phyloP scores from a whole-genome alignment of 1,139 yeast genomes.

The Pichia inconspicua region DNA sequence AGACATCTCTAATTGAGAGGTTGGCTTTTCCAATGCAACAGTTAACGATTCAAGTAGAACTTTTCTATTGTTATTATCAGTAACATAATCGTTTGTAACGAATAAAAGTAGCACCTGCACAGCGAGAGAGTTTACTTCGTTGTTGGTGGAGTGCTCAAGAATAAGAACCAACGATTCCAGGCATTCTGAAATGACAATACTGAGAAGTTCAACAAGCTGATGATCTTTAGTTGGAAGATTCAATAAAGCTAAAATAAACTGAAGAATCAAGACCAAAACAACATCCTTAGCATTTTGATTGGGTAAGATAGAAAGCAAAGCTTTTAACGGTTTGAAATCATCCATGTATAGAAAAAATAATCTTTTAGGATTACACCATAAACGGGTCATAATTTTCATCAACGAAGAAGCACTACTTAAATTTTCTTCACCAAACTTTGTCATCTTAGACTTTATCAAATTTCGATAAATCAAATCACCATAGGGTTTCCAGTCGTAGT shows the following conservation, averaged over 20 bases:
- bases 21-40: constrained; percentile 55
- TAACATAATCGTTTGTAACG: constrained; percentile 53
- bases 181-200: constrained; percentile 50
- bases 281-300: constrained; percentile 57
- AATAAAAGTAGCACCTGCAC: constrained; percentile 47
- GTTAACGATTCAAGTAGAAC: constrained; percentile 53
- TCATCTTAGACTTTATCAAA: constrained; percentile 61
- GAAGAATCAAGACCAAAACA: constrained; percentile 51
- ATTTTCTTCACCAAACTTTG: constrained; percentile 64
- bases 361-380: constrained; percentile 49
- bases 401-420: constrained; percentile 77
- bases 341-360: constrained; percentile 50
- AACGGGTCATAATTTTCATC: constrained; percentile 54
- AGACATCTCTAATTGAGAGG: constrained; percentile 42
- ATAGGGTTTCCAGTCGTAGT: constrained; percentile 49
- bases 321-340: constrained; percentile 45
- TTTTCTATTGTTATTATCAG: constrained; percentile 48
- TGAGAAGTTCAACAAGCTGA: constrained; percentile 40
- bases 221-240: constrained; percentile 34
- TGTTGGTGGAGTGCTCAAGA: constrained; percentile 36
- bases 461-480: constrained; percentile 43
- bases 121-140: constrained; percentile 46
- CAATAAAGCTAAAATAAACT: constrained; percentile 40
- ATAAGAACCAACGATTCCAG: constrained; percentile 45
- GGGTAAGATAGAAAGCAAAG: constrained; percentile 49